phyloP scores from a whole-genome alignment of 2,329 filamentous ascomycete genomes.

The Aspergillus quadricinctus region DNA sequence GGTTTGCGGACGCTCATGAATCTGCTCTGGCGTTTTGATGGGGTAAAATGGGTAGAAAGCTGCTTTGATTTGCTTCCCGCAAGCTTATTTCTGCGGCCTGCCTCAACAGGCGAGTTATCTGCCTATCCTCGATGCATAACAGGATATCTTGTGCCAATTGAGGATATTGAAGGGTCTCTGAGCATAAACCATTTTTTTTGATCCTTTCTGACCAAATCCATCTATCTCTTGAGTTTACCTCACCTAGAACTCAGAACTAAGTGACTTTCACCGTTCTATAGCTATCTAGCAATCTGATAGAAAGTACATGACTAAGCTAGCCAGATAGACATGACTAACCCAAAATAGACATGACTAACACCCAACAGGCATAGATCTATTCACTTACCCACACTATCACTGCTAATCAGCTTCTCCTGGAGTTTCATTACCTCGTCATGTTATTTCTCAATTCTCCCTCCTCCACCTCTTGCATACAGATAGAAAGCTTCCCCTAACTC shows the following conservation, averaged over 20 bases:
- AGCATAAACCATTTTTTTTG: too few species aligned
- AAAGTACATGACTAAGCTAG: not conserved
- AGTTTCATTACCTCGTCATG: not conserved
- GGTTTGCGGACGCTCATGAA: not conserved
- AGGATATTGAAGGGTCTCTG: too few species aligned
- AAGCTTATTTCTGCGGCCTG: not conserved
- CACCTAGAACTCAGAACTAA: too few species aligned
- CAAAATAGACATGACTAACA: not conserved
- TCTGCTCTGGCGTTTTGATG: not conserved
- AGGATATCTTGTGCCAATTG: too few species aligned
- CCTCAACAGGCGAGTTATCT: too few species aligned
- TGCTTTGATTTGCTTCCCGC: not conserved
- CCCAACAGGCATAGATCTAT: not conserved
- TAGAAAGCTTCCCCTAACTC: not conserved
- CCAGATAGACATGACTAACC: not conserved
- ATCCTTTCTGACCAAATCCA: too few species aligned
- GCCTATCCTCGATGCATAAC: too few species aligned
- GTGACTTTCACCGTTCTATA: not conserved
- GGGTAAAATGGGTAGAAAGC: not conserved
- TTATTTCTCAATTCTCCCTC: not conserved
- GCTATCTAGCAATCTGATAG: not conserved
- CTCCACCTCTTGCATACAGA: not conserved
- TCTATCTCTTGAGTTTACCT: too few species aligned
- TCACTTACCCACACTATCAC: not conserved
- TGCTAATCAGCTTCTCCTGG: not conserved